Evolutionary conservation across 768 basidiomycete species (phyloP).

Genomic region (Candolleomyces eurysporus): DNA sequence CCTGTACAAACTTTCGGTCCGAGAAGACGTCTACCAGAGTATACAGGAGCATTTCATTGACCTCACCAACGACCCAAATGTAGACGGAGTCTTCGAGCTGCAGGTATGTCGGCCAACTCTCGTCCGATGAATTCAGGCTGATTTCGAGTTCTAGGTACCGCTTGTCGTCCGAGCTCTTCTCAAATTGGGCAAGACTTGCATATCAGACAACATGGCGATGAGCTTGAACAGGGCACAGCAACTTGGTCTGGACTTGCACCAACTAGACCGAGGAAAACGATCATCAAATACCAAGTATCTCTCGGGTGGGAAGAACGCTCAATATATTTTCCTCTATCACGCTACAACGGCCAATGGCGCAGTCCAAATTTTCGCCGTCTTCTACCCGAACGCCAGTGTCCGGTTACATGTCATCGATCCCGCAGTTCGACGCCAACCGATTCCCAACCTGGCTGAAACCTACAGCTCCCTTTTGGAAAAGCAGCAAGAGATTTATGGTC

Average conservation of each 20-base stretch:
- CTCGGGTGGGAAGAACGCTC: slow-evolving; percentile 62
- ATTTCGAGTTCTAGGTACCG: slow-evolving; percentile 58
- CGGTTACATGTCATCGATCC: slow-evolving; percentile 90
- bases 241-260: slow-evolving; percentile 76
- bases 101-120: slow-evolving; percentile 52
- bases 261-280: slow-evolving; percentile 64
- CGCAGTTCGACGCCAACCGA: slow-evolving; percentile 80
- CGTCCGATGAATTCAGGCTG: background rate
- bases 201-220: slow-evolving; percentile 57
- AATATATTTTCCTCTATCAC: slow-evolving; percentile 89
- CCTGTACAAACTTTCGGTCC: slow-evolving; percentile 79
- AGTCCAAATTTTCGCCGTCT: slow-evolving; percentile 86
- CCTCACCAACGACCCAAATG: slow-evolving; percentile 89
- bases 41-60: slow-evolving; percentile 91
- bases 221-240: slow-evolving; percentile 83
- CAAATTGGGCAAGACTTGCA: slow-evolving; percentile 81
- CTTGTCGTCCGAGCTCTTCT: slow-evolving; percentile 79
- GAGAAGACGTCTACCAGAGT: slow-evolving; percentile 80
- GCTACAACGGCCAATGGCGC: slow-evolving; percentile 68
- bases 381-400: slow-evolving; percentile 67
- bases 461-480: slow-evolving; percentile 66
- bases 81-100: slow-evolving; percentile 91
- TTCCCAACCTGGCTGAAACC: slow-evolving; percentile 70
- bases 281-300: slow-evolving; percentile 68
- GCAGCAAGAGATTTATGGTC: slow-evolving; percentile 38